Conservation (phyloP, 2,329 filamentous ascomycete genomes). For the Cytospora chrysosperma region DNA sequence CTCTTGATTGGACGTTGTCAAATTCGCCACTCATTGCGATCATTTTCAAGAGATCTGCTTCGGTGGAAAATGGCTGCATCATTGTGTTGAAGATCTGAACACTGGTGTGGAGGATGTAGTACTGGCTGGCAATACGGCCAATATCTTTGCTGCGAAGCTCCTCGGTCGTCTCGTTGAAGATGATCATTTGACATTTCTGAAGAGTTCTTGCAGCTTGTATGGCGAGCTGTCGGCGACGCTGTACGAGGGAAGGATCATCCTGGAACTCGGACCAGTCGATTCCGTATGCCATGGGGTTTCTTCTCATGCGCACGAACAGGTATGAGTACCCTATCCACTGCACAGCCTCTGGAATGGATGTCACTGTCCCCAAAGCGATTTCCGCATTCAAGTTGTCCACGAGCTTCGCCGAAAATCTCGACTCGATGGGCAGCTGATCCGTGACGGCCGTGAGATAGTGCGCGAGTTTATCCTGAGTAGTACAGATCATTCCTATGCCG, state of each 20-base stretch:
- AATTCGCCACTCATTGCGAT: slow-evolving; percentile 98
- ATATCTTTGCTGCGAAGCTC: slow-evolving; percentile 93
- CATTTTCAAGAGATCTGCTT: slow-evolving; percentile 93
- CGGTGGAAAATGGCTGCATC: slow-evolving; percentile 83
- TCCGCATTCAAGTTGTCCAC: slow-evolving; percentile 98
- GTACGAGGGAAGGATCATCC: slow-evolving; percentile 84
- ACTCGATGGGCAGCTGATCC: slow-evolving; percentile 95
- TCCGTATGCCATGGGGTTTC: slow-evolving; percentile 87
- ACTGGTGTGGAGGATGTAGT: slow-evolving; percentile 89
- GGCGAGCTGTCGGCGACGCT: slow-evolving; percentile 79
- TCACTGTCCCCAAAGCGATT: slow-evolving; percentile 90
- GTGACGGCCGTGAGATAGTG: slow-evolving; percentile 94
- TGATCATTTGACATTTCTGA: slow-evolving; percentile 96
- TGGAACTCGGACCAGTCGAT: slow-evolving; percentile 91
- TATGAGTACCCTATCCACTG: slow-evolving; percentile 99
- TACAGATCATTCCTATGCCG: slow-evolving; percentile 97
- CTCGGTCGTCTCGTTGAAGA: slow-evolving; percentile 93
- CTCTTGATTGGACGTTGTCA: slow-evolving; percentile 90
- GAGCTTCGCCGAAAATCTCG: slow-evolving; percentile 88
- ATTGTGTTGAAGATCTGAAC: slow-evolving; percentile 95
- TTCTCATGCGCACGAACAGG: slow-evolving; percentile 92
- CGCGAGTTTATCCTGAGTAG: slow-evolving; percentile 85
- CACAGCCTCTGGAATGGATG: slow-evolving; percentile 87
- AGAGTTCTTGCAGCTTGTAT: slow-evolving; percentile 85
- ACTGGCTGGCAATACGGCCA: slow-evolving; percentile 94